Conservation (phyloP, 208 protist species). For the Blechomonas ayalai region DNA sequence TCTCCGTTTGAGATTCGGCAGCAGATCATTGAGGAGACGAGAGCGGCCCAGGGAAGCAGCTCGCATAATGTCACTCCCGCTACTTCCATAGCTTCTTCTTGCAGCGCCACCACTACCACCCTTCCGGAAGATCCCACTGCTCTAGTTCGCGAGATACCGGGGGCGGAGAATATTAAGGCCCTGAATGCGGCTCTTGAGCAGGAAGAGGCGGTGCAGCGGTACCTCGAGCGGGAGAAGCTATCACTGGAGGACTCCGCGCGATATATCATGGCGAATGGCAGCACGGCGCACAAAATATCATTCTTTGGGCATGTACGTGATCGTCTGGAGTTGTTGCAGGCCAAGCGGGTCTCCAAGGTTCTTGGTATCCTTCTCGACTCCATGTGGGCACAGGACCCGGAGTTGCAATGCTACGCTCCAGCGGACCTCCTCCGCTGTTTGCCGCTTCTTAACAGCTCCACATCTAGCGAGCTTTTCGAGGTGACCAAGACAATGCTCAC, state of each 20-base stretch:
- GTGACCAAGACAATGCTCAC: conserved; percentile 85
- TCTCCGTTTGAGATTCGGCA: conserved; percentile 81
- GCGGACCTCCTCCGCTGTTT: conserved; percentile 45
- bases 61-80: too few relatives aligned
- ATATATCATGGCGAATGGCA: conserved; percentile 90
- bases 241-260: conserved; percentile 64
- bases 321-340: conserved; percentile 36
- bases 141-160: conserved; percentile 77
- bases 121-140: conserved; percentile 77
- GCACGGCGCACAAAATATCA: conserved; percentile 77
- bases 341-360: conserved; percentile 55
- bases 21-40: conserved; percentile 60
- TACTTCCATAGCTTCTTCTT: not conserved
- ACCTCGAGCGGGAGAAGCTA: conserved; percentile 81
- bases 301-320: conserved; percentile 68
- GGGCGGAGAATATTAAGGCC: conserved; percentile 81
- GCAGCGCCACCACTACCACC: conserved; percentile 3
- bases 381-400: conserved; percentile 86
- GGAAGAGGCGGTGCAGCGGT: conserved; percentile 86
- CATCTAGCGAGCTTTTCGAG: conserved; percentile 57
- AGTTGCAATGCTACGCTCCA: conserved; percentile 81
- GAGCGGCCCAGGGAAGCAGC: conserved; percentile 10
- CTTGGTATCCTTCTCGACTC: conserved; percentile 69
- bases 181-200: conserved; percentile 74
- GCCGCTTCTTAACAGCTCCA: conserved; percentile 42